Percentiles rank a stretch among this genome's conserved stretches.
Conservation (phyloP, 1,284 basidiomycete species). For the Ustilago bromivora region DNA sequence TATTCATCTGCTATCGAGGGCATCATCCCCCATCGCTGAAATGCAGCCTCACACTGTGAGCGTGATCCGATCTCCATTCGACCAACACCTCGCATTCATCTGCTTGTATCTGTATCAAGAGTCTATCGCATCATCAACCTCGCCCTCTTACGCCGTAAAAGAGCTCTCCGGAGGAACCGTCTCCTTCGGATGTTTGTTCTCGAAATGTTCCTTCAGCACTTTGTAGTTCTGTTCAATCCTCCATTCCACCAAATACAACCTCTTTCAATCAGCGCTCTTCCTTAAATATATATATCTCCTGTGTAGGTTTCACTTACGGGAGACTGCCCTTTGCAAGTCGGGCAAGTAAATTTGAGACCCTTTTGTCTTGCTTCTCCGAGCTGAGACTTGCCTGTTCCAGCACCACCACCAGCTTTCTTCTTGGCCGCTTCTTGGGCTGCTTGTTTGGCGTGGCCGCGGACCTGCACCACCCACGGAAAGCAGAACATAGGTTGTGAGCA, state of each 20-base stretch:
- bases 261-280: slow-evolving; percentile 6
- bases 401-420: slow-evolving; percentile 26
- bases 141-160: slow-evolving; percentile 17
- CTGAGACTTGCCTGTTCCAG: slow-evolving; percentile 35
- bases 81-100: too few species aligned
- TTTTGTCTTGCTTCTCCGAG: slow-evolving; percentile 38
- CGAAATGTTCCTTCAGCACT: slow-evolving; percentile 41
- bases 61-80: too few species aligned
- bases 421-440: slow-evolving; percentile 39
- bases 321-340: slow-evolving; percentile 36
- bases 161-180: slow-evolving; percentile 26
- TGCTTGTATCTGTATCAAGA: neutral
- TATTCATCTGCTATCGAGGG: too few species aligned
- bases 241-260: neutral
- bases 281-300: too few species aligned
- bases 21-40: too few species aligned
- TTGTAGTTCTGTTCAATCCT: slow-evolving; percentile 26
- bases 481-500: neutral
- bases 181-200: slow-evolving; percentile 45
- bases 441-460: slow-evolving; percentile 40
- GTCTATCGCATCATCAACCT: slow-evolving; percentile 2
- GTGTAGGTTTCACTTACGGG: slow-evolving; percentile 23
- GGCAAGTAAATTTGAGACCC: slow-evolving; percentile 45
- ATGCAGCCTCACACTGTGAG: too few species aligned
- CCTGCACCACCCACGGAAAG: slow-evolving; percentile 12